Evolutionary conservation across 495 filamentous ascomycete genomes (phyloP).

Genomic region (Hypoxylon fuscum): DNA sequence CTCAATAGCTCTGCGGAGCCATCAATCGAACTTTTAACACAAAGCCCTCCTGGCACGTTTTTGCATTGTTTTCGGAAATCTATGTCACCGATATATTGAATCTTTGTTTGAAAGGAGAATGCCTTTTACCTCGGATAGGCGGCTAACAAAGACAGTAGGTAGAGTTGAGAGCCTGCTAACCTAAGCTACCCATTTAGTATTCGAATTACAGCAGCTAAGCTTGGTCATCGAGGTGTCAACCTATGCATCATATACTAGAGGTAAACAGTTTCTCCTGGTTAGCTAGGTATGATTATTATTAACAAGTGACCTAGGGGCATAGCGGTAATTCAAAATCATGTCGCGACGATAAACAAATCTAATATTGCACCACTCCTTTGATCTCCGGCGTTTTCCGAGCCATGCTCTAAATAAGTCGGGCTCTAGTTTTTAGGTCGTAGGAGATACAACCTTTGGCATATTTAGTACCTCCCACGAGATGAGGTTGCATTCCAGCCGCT

Average conservation of each 20-base stretch:
- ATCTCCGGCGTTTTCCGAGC: conserved; percentile 17
- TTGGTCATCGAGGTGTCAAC: too few relatives aligned
- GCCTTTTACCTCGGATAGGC: neutral
- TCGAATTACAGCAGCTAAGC: neutral
- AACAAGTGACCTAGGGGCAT: too few relatives aligned
- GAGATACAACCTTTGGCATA: conserved; percentile 10
- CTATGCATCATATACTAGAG: too few relatives aligned
- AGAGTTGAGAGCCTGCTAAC: neutral
- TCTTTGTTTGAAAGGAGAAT: neutral
- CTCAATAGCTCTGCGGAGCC: neutral
- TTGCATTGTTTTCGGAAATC: neutral
- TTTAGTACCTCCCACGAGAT: conserved; percentile 30
- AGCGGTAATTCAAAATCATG: too few relatives aligned
- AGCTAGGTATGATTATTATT: too few relatives aligned
- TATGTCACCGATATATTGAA: neutral
- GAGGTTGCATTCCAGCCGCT: conserved; percentile 42
- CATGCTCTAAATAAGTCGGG: conserved; percentile 4
- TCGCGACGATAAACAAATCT: neutral
- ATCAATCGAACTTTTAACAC: neutral
- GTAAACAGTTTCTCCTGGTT: too few relatives aligned
- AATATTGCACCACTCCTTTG: neutral
- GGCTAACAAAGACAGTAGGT: neutral
- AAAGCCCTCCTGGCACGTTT: neutral
- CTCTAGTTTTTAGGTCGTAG: conserved; percentile 23
- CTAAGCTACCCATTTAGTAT: neutral